Evolutionary conservation across 2,329 filamentous ascomycete genomes (phyloP).

Genomic region (Penicillium expansum): DNA sequence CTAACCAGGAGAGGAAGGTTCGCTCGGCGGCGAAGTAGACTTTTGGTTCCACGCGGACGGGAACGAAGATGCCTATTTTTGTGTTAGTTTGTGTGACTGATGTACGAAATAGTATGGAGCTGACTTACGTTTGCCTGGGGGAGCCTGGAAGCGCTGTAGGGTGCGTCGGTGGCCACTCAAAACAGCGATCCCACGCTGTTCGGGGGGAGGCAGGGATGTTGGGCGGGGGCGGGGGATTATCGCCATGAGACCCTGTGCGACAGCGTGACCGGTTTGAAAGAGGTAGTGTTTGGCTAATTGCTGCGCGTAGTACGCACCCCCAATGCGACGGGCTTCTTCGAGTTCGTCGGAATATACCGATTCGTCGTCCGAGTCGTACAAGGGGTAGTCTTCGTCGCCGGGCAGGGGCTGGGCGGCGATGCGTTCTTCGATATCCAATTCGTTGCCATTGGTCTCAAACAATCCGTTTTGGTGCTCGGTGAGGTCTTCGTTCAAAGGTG

Average conservation of each 20-base stretch:
- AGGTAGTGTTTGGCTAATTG: conserved; percentile 56
- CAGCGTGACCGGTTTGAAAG: conserved; percentile 46
- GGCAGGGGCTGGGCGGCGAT: conserved; percentile 61
- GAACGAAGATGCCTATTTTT: conserved; percentile 82
- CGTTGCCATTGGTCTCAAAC: conserved; percentile 48
- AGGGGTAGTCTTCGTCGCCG: conserved; percentile 68
- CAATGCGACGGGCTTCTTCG: conserved; percentile 72
- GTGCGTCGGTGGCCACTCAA: conserved; percentile 43
- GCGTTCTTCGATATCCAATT: conserved; percentile 78
- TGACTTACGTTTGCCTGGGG: conserved; percentile 53
- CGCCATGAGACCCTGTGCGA: conserved; percentile 49
- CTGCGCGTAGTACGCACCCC: conserved; percentile 72
- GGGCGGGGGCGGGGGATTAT: conserved; percentile 54
- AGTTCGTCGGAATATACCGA: conserved; percentile 71
- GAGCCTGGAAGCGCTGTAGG: conserved; percentile 57
- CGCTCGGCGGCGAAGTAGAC: conserved; percentile 96
- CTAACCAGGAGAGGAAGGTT: conserved; percentile 95
- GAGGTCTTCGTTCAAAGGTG: conserved; percentile 1
- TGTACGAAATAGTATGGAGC: not conserved
- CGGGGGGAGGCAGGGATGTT: conserved; percentile 39
- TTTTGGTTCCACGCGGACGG: conserved; percentile 93
- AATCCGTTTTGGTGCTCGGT: conserved; percentile 43
- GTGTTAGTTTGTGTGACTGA: conserved; percentile 37
- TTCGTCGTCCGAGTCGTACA: conserved; percentile 90
- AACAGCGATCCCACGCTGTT: conserved; percentile 39